These are phyloP conservation scores for Nicotiana knightiana DNA, from an alignment of 257 asterid species.

Conservation along the genomic window DNA sequence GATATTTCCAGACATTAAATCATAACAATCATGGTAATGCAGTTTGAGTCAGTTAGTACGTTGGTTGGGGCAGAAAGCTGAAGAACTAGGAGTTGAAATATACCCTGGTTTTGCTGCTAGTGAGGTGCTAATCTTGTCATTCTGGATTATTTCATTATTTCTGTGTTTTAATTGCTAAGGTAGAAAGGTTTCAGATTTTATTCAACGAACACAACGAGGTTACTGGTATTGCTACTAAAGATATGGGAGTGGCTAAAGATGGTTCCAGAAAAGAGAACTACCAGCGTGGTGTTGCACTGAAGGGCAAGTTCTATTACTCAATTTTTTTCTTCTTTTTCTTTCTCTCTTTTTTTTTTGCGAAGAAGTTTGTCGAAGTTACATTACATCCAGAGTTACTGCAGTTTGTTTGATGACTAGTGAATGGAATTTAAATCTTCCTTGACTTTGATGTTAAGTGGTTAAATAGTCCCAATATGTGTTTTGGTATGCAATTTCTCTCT, in stretches of 20 bases:
- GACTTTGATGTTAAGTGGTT: not conserved
- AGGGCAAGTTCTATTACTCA: constrained; percentile 45
- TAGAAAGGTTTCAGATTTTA: constrained; percentile 44
- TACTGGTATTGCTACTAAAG: constrained; percentile 90
- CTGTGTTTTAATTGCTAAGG: constrained; percentile 14
- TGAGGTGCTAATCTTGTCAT: constrained; percentile 51
- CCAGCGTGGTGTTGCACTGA: constrained; percentile 89
- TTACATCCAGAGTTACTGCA: not conserved
- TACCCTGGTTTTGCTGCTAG: constrained; percentile 99
- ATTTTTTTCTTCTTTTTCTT: not conserved
- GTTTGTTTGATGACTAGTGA: not conserved
- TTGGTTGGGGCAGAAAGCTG: constrained; percentile 94
- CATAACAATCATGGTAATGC: constrained; percentile 23
- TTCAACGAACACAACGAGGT: constrained; percentile 59
- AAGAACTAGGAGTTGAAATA: constrained; percentile 93
- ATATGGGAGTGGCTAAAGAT: constrained; percentile 95
- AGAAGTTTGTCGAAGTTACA: not conserved
- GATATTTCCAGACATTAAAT: constrained; percentile 14
- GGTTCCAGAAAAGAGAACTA: constrained; percentile 73
- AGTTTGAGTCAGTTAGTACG: constrained; percentile 93
- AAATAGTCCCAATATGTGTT: not conserved
- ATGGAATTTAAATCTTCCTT: not conserved
- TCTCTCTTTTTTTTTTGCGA: not conserved
- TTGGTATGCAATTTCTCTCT: not conserved
- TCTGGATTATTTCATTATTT: not conserved